Percentiles rank a stretch among this genome's conserved stretches.
These are phyloP conservation scores for Agaricus subrufescens DNA, from an alignment of 768 basidiomycete genomes.

Conservation along the genomic window DNA sequence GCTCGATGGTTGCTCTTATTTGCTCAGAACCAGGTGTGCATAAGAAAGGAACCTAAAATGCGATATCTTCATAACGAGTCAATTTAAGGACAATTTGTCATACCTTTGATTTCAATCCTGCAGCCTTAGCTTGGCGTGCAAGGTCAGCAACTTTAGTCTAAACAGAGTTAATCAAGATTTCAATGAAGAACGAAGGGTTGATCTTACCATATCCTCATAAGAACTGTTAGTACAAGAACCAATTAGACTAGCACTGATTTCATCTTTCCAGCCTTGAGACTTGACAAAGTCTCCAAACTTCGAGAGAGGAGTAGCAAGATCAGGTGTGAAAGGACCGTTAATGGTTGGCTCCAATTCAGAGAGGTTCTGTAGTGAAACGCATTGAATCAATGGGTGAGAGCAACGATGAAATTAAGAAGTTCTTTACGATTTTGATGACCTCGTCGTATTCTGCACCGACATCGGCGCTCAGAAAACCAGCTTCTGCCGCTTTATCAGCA, in stretches of 20 bases:
- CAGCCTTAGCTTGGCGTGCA: conserved; percentile 82
- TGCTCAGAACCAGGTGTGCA: conserved; percentile 93
- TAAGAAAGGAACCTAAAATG: conserved; percentile 67
- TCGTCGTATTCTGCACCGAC: conserved; percentile 92
- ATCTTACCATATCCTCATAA: conserved; percentile 84
- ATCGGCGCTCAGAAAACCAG: conserved; percentile 81
- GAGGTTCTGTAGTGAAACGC: conserved; percentile 54
- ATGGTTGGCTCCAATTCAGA: conserved; percentile 88
- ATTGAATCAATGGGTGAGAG: background rate
- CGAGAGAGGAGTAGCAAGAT: conserved; percentile 90
- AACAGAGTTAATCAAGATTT: conserved; percentile 2
- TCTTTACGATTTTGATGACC: conserved; percentile 82
- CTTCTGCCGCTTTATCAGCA: conserved; percentile 76
- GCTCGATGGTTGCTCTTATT: conserved; percentile 95
- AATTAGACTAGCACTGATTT: conserved; percentile 86
- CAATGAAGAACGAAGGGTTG: background rate
- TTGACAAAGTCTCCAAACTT: conserved; percentile 77
- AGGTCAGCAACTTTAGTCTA: conserved; percentile 91
- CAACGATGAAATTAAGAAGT: conserved; percentile 2
- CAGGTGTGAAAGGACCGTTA: conserved; percentile 98
- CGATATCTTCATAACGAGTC: background rate
- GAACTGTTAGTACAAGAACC: conserved; percentile 99
- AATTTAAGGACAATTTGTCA: conserved; percentile 2
- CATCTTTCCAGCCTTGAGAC: conserved; percentile 90
- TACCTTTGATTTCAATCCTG: conserved; percentile 75